Conservation (phyloP, 768 basidiomycete species). For the Chalciporus sphaerocephalus region DNA sequence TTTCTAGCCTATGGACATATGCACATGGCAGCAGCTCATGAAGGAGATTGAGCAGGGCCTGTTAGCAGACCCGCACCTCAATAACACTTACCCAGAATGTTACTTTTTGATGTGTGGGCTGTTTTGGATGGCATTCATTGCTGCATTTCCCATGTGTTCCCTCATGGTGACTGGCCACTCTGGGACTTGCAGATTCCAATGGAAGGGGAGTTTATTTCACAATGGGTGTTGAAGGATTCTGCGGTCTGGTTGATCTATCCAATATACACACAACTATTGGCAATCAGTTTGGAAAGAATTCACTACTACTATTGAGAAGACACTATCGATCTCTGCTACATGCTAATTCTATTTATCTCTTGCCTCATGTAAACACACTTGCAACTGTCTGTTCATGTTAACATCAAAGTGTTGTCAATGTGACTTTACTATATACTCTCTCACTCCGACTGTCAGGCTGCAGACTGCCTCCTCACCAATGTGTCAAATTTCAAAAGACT, state of each 20-base stretch:
- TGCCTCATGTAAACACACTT: too few species aligned
- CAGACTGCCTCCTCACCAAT: slow-evolving; percentile 37
- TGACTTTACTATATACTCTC: too few species aligned
- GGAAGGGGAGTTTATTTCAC: slow-evolving; percentile 3
- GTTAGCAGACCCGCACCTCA: slow-evolving; percentile 1
- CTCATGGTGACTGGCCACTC: slow-evolving; percentile 4
- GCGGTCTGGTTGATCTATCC: too few species aligned
- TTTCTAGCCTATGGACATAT: background rate
- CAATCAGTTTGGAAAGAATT: too few species aligned
- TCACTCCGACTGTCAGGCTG: background rate
- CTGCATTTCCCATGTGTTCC: slow-evolving; percentile 6
- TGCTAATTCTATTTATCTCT: too few species aligned
- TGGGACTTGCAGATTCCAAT: slow-evolving; percentile 4
- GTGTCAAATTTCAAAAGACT: slow-evolving; percentile 58
- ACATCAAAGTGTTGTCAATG: too few species aligned
- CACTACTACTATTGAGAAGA: too few species aligned
- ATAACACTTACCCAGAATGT: background rate
- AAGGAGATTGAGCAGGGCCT: background rate
- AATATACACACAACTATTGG: too few species aligned
- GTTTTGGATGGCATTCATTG: slow-evolving; percentile 10
- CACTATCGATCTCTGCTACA: too few species aligned
- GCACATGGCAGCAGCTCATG: background rate
- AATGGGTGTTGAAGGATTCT: slow-evolving; percentile 6
- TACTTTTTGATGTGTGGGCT: background rate
- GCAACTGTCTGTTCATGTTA: too few species aligned